phyloP scores from a whole-genome alignment of 1,284 basidiomycete genomes.

The Stygiomarasmius scandens region DNA sequence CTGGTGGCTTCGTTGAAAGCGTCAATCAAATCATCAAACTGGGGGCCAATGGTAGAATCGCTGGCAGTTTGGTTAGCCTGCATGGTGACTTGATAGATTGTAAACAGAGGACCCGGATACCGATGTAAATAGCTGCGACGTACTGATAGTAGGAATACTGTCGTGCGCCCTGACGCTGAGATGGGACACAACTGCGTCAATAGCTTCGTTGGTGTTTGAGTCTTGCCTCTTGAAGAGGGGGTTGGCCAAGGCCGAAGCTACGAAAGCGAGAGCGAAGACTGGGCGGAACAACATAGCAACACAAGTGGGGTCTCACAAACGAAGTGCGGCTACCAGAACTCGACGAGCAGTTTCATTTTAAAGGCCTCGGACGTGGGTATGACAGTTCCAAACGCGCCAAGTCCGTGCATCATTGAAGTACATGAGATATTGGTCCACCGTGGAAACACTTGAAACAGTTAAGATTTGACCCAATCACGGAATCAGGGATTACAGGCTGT shows the following conservation, averaged over 20 bases:
- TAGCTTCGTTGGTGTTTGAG: slow-evolving; percentile 30
- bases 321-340: neutral
- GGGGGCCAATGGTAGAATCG: slow-evolving; percentile 26
- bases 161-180: slow-evolving; percentile 8
- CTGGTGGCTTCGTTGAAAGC: slow-evolving; percentile 25
- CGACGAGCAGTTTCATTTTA: neutral
- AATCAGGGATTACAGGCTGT: slow-evolving; percentile 1
- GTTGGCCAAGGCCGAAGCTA: slow-evolving; percentile 24
- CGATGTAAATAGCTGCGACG: slow-evolving; percentile 6
- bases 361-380: slow-evolving; percentile 7
- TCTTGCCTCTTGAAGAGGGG: slow-evolving; percentile 22
- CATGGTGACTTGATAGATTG: slow-evolving; percentile 25
- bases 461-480: slow-evolving; percentile 9
- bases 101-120: neutral
- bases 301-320: slow-evolving; percentile 4
- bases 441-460: slow-evolving; percentile 7
- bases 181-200: neutral
- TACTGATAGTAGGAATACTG: slow-evolving; percentile 29
- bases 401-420: neutral
- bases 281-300: slow-evolving; percentile 14
- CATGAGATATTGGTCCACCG: neutral
- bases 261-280: slow-evolving; percentile 23
- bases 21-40: slow-evolving; percentile 27
- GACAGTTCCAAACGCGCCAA: neutral
- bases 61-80: slow-evolving; percentile 30